A percentile compares a stretch with the other conserved stretches of the same genome.
Evolutionary conservation across 2,329 filamentous ascomycete genomes (phyloP).

Genomic region (Beauveria pseudobassiana): DNA sequence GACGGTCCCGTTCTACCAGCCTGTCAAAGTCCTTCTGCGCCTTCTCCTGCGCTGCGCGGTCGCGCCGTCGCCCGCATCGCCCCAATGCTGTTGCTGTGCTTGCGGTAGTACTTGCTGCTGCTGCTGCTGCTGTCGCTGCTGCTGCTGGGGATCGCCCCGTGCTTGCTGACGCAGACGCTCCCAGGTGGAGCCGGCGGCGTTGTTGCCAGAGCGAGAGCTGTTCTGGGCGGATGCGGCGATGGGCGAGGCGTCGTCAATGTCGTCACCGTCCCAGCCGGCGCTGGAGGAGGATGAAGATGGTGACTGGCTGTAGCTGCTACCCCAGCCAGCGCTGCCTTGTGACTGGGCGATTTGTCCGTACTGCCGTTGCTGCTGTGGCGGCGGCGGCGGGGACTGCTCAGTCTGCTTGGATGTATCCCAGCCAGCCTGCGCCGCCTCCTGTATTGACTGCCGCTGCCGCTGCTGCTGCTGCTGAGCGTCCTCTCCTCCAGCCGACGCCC

Average conservation of each 20-base stretch:
- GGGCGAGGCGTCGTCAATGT: constrained; percentile 38
- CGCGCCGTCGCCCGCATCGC: constrained; percentile 26
- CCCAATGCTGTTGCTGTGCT: constrained; percentile 10
- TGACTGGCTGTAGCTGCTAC: neutral
- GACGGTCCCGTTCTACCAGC: constrained; percentile 38
- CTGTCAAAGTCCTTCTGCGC: constrained; percentile 45
- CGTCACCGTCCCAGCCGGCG: constrained; percentile 20
- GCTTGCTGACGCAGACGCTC: constrained; percentile 36
- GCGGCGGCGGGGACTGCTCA: neutral
- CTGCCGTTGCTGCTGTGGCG: neutral
- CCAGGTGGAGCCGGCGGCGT: constrained; percentile 32
- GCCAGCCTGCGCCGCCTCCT: constrained; percentile 16
- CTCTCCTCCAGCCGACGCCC: neutral
- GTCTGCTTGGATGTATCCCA: constrained; percentile 4
- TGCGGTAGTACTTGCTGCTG: neutral
- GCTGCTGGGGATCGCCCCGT: constrained; percentile 1
- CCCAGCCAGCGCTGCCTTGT: constrained; percentile 5
- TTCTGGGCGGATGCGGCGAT: constrained; percentile 25
- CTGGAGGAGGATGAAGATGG: neutral
- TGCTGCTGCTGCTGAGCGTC: constrained; percentile 6
- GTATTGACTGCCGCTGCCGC: constrained; percentile 3
- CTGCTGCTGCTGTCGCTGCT: constrained; percentile 11
- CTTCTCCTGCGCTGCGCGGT: constrained; percentile 33
- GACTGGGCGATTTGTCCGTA: neutral
- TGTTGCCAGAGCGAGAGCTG: constrained; percentile 13